Evolutionary conservation across 2,329 filamentous ascomycete genomes (phyloP).

Genomic region (Epichloe gansuensis): DNA sequence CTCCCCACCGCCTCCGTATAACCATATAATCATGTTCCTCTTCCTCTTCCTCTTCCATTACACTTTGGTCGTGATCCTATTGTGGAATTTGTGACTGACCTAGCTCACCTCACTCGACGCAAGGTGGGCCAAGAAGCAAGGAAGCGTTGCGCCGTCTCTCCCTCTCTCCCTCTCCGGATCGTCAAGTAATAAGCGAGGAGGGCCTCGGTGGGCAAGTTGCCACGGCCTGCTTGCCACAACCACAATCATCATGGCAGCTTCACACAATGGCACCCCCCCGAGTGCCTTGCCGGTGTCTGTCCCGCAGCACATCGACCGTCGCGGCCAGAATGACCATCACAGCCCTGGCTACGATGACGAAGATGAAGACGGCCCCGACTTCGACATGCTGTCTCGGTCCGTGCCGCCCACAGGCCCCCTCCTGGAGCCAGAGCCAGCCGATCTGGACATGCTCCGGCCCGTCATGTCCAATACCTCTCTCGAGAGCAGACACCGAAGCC

Average conservation of each 20-base stretch:
- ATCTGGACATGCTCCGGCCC: conserved; percentile 26
- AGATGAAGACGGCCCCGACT: conserved; percentile 1
- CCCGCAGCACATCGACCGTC: background rate
- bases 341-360: background rate
- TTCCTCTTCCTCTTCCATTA: too few relatives aligned
- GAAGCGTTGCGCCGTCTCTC: too few relatives aligned
- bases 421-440: conserved; percentile 29
- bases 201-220: too few relatives aligned
- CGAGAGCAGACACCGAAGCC: background rate
- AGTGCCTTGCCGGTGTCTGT: background rate
- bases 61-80: too few relatives aligned
- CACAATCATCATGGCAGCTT: background rate
- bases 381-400: conserved; percentile 24
- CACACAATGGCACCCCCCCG: background rate
- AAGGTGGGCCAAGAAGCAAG: too few relatives aligned
- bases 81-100: too few relatives aligned
- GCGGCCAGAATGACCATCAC: background rate
- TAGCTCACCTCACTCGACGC: too few relatives aligned
- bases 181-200: too few relatives aligned
- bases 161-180: too few relatives aligned
- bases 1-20: too few relatives aligned
- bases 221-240: background rate
- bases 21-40: too few relatives aligned
- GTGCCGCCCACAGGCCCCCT: conserved; percentile 24
- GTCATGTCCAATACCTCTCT: conserved; percentile 6